phyloP scores from a whole-genome alignment of 2,329 filamentous ascomycete species.

The Biscogniauxia sp. region DNA sequence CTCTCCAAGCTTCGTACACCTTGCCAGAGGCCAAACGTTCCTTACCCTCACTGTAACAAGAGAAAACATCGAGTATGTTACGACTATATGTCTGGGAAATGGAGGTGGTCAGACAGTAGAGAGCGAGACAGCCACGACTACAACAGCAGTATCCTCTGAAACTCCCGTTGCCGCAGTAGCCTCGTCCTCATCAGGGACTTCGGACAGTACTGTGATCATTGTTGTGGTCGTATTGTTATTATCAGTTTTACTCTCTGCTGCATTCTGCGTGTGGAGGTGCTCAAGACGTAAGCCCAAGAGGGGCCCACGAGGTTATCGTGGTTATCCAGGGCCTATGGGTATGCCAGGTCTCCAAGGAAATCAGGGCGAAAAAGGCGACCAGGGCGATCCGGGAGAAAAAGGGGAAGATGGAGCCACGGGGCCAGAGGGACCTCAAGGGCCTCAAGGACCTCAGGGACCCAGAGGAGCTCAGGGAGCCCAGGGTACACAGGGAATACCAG shows the following conservation, averaged over 20 bases:
- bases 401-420: too few species aligned
- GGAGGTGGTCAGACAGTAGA: not conserved
- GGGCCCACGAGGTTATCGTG: too few species aligned
- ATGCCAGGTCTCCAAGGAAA: too few species aligned
- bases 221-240: not conserved
- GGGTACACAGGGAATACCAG: too few species aligned
- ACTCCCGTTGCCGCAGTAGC: not conserved
- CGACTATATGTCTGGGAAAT: not conserved
- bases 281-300: not conserved
- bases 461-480: too few species aligned
- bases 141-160: not conserved
- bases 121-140: not conserved
- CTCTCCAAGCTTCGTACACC: not conserved
- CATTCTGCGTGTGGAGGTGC: not conserved
- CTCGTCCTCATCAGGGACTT: not conserved
- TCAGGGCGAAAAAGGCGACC: too few species aligned
- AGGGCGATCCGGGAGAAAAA: too few species aligned
- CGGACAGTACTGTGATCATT: not conserved
- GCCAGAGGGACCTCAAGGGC: too few species aligned
- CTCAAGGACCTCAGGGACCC: too few species aligned
- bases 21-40: not conserved
- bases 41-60: conserved; percentile 1
- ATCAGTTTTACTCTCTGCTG: not conserved
- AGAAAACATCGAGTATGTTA: not conserved
- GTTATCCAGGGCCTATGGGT: too few species aligned